Base-by-base conservation (phyloP, 1,139 yeast species). In the Lodderomyces margitis region DNA sequence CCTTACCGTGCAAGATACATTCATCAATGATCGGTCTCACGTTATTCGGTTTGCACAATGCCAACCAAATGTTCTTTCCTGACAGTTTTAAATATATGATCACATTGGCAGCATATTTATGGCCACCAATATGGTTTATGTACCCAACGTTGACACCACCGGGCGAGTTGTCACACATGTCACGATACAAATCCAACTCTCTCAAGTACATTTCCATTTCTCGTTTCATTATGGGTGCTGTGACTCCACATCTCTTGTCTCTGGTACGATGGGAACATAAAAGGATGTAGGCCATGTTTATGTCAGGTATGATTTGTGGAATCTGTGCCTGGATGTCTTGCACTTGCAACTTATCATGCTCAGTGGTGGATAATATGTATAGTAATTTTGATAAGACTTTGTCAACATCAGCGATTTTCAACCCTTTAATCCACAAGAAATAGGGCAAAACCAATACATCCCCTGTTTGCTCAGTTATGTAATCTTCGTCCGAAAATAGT, bases 81-180 rank as follows among this genome's bases (percentile, higher is more conserved):
- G 83, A 66, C 10, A 52, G 44, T 50, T 75, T 80, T 47, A 81
- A 64, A 56, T 87, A 89, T 21, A 91, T 76, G 41, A 88, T 73
- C 2, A 87, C 86, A 61, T 92, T 92, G 2, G 98, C 97, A 1
- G 92, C 87, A 61, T 70, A 92, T 57, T 92, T 92, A 63, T 92
- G 98, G 2, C 98, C 98, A 3, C 98, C 98, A 23, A 92, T 84
- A 61, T 92, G 98, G 56, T 87, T 88, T 17, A 86, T 74, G 53
- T 62, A 88, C 3, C 75, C 69, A 3, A 89, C 87, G 10, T 69
- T 65, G 2, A 84, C 86, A 3, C 98, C 98, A 30, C 74, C 81
- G 0, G 87, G 81, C 40, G 91, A 71, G 37, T 69, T 72, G 56
- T 87, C 95, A 4, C 87, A 83, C 31, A 64, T 55, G 59, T 91